Evolutionary conservation across 768 basidiomycete genomes (phyloP).

Genomic region (Russula vinacea): DNA sequence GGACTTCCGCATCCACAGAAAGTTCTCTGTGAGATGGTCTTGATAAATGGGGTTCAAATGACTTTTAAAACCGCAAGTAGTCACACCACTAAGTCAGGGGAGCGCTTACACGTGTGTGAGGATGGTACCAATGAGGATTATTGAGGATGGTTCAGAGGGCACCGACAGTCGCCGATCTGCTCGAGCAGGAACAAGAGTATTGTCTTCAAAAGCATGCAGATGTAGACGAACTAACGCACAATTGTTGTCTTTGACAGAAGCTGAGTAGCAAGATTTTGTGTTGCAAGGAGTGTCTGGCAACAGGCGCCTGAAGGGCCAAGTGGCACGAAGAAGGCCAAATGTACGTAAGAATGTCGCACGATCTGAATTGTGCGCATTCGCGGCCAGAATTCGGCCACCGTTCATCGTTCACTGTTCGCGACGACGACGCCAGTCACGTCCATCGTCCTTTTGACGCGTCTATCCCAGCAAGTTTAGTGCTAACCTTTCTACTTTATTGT

Average conservation of each 20-base stretch:
- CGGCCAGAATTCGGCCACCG: not conserved
- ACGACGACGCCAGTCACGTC: conserved; percentile 20
- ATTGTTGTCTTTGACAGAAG: too few species aligned
- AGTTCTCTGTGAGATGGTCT: too few species aligned
- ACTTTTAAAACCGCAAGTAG: too few species aligned
- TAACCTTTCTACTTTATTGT: not conserved
- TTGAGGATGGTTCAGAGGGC: too few species aligned
- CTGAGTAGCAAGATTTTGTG: too few species aligned
- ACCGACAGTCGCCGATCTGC: not conserved
- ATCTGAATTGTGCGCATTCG: not conserved
- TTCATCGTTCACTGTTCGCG: conserved; percentile 18
- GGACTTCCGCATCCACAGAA: too few species aligned
- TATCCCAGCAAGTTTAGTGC: not conserved
- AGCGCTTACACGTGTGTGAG: too few species aligned
- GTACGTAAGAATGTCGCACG: conserved; percentile 23
- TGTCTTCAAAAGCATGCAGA: not conserved
- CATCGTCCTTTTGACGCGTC: conserved; percentile 18
- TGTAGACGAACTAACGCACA: not conserved
- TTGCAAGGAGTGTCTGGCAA: too few species aligned
- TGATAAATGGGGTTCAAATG: too few species aligned
- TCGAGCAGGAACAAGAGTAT: not conserved
- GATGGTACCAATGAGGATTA: too few species aligned
- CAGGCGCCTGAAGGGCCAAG: not conserved
- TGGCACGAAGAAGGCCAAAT: not conserved
- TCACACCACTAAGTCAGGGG: too few species aligned